Base-by-base conservation (phyloP, 1,284 basidiomycete genomes). In the Phenoliferia sp. region DNA sequence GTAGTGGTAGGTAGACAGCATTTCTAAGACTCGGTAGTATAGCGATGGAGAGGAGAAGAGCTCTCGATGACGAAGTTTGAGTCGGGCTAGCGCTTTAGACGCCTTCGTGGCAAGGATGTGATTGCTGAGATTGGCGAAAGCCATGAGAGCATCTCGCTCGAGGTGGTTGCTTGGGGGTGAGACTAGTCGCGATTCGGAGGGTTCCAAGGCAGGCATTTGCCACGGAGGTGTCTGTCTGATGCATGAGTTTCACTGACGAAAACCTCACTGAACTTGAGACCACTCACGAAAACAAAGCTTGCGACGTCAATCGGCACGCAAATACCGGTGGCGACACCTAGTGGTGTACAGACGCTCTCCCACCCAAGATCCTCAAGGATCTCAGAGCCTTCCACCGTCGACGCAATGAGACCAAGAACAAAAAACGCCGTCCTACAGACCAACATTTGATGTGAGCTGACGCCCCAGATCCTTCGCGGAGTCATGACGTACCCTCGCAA, bases 21-120 rank as follows among this genome's bases (percentile, higher is more conserved):
- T 87, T 65, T 92, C 88, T 39, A 95, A 80, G 0, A 89, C 91
- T 48, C 93, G 87, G 78, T 89, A 92, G 76, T 91, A 88, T 77
- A 94, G 85, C 10, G 85, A 82, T 0, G 89, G 84, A 0, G 92
- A 93, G 7, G 84, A 81, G 80, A 96, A 96, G 35, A 89, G 84
- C 5, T 76, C 71, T 0, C 80, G 80, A 57, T 85, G 82, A 28
- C 86, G 85, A 70, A 88, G 88, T 75, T 93, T 93, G 80, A 95
- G 85, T 74, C 86, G 87, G 36, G 90, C 88, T 50, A 97, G 82
- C 32, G 90, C 88, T 65, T 91, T 86, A 34, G 94, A 96, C 3
- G 94, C 92, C 29, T 90, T 86, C 72, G 94, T 94, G 3, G 94
- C 94, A 64, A 99, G 89, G 62, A 99, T 94, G 31, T 94, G 92